Base-by-base conservation (phyloP, 345 rosid species). In the Eucalyptus cloeziana region DNA sequence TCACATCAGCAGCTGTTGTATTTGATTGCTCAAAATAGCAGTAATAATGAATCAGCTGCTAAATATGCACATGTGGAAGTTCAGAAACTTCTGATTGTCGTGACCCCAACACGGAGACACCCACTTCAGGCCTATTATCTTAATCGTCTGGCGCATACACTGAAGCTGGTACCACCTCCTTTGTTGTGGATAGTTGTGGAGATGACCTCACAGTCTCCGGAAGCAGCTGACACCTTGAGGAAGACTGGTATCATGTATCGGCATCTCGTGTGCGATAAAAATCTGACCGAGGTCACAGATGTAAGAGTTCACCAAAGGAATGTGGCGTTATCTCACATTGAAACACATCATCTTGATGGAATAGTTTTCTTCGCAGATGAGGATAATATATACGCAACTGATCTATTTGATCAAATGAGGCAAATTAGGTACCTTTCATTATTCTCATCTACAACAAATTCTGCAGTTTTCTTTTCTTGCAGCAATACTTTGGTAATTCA, bases 151-250 rank as follows among this genome's bases (percentile, higher is more conserved):
- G 95, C 94, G 1, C 86, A 92, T 85, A 91, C 96, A 21, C 87
- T 95, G 88, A 93, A 89, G 87, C 92, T 91, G 40, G 93, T 92
- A n/a, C 90, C 89, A 54, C 93, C 95, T 89, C 97, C 96, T 76
- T 87, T 95, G 25, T 89, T 95, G 93, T 95, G 96, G 97, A 92
- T 94, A 62, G 96, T 95, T 89, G 95, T 94, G 91, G 96, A 94
- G 90, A 92, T 91, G 96, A 86, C 91, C 86, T 86, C 93, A 45
- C 96, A 94, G 89, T 93, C 96, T 51, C 92, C 89, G 22, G 94
- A 94, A 92, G 91, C 95, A 16, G 95, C 96, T 52, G 90, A 94
- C 87, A 88, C 92, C 56, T 92, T 95, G 86, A 92, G 95, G 90
- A 92, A 89, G 89, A 92, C 93, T 33, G 93, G 97, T 86, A 89